These are phyloP conservation scores for Vanrija pseudolonga DNA, from an alignment of 1,284 basidiomycete species.

Conservation along the genomic window DNA sequence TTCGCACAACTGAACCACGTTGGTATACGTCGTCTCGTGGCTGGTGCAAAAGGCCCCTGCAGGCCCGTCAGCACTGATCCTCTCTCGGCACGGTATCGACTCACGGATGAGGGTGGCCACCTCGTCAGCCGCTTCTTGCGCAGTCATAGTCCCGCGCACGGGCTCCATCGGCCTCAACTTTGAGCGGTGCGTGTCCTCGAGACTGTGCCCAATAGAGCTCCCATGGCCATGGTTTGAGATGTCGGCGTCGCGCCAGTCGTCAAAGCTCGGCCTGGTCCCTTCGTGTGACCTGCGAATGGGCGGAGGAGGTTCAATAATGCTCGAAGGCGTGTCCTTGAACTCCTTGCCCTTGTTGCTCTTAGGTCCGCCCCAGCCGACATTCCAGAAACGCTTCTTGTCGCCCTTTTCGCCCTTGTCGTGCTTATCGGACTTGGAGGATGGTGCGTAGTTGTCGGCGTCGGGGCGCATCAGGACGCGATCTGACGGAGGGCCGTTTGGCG, in stretches of 20 bases:
- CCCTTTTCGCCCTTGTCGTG: slow-evolving; percentile 7
- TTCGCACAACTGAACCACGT: slow-evolving; percentile 43
- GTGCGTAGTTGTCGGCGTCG: background rate
- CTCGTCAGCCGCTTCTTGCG: slow-evolving; percentile 10
- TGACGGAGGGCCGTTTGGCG: background rate
- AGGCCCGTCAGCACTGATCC: background rate
- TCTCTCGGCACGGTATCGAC: slow-evolving; percentile 5
- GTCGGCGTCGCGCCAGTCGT: slow-evolving; percentile 16
- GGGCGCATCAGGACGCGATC: too few species aligned
- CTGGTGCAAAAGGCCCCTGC: slow-evolving; percentile 31
- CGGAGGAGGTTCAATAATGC: too few species aligned
- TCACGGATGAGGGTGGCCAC: slow-evolving; percentile 35
- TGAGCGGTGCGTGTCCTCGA: slow-evolving; percentile 4
- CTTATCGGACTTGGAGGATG: background rate
- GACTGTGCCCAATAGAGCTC: slow-evolving; percentile 16
- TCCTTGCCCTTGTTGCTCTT: slow-evolving; percentile 8
- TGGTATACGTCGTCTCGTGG: slow-evolving; percentile 30
- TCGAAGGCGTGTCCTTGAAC: too few species aligned
- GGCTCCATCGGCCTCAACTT: background rate
- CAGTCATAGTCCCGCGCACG: background rate
- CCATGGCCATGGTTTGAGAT: slow-evolving; percentile 15
- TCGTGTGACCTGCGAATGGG: too few species aligned
- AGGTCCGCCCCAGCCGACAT: slow-evolving; percentile 2
- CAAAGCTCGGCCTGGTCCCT: slow-evolving; percentile 10
- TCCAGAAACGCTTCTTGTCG: slow-evolving; percentile 15